These are phyloP conservation scores for Phytophthora meadii DNA, from an alignment of 352 stramenopile species.

Conservation along the genomic window DNA sequence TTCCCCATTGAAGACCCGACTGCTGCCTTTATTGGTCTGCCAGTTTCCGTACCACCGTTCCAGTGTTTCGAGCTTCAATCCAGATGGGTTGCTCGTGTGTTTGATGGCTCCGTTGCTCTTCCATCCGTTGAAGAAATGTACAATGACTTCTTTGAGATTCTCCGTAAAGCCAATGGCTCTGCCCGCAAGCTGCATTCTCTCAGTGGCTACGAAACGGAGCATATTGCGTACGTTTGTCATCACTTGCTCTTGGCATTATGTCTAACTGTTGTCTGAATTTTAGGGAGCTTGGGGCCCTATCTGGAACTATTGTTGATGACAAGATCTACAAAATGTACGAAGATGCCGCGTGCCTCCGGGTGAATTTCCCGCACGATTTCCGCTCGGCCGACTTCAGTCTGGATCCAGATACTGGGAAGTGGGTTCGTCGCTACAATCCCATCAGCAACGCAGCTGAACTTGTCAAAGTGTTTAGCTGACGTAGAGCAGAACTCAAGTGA, in stretches of 20 bases:
- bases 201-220: not conserved
- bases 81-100: not conserved
- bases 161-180: not conserved
- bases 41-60: not conserved
- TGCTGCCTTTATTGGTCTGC: not conserved
- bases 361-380: not conserved
- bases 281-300: not conserved
- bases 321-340: conserved; percentile 1
- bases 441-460: not conserved
- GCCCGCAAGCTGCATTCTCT: conserved; percentile 1
- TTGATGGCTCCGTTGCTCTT: not conserved
- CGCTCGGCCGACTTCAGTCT: not conserved
- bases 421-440: conserved; percentile 2
- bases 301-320: not conserved
- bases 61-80: conserved; percentile 2
- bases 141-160: not conserved
- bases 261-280: not conserved
- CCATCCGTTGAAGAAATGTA: not conserved
- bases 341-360: not conserved
- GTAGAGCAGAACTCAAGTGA: no score
- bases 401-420: not conserved
- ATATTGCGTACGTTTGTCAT: not conserved
- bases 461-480: not conserved
- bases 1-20: conserved; percentile 2
- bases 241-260: no score